Conservation (phyloP, 768 basidiomycete genomes). For the Lyophyllum semitale region DNA sequence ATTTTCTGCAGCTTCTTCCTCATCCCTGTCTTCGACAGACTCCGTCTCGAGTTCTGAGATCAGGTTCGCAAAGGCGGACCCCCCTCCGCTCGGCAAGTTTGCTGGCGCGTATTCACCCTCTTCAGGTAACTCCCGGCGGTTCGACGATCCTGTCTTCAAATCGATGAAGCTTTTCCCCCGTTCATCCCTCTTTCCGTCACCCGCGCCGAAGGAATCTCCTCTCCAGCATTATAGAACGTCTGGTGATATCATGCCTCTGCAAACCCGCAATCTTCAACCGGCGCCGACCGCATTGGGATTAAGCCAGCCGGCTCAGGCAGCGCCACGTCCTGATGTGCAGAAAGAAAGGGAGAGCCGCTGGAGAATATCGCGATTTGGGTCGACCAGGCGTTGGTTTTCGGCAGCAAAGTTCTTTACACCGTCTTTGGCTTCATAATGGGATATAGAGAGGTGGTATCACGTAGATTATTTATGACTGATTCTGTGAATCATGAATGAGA, state of each 20-base stretch:
- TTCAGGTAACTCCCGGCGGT: no score
- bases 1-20: background rate
- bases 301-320: background rate
- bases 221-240: background rate
- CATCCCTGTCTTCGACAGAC: conserved; percentile 4
- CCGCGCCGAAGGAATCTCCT: background rate
- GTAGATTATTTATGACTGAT: no score
- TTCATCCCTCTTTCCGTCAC: conserved; percentile 4
- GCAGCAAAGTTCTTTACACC: conserved; percentile 13
- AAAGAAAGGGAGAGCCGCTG: conserved; percentile 1
- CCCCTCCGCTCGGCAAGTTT: background rate
- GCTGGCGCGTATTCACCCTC: background rate
- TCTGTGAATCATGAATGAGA: no score
- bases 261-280: background rate
- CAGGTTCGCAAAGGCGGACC: conserved; percentile 7
- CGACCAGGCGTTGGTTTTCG: conserved; percentile 17
- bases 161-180: conserved; percentile 15
- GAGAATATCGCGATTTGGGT: conserved; percentile 7
- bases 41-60: conserved; percentile 3
- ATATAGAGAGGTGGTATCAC: no score
- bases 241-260: background rate
- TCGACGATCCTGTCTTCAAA: conserved; percentile 4
- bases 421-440: background rate
- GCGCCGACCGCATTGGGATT: background rate
- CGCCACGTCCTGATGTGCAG: background rate